These are phyloP conservation scores for Batkoa obscura DNA, from an alignment of 371 early-diverging fungal species.

Conservation along the genomic window DNA sequence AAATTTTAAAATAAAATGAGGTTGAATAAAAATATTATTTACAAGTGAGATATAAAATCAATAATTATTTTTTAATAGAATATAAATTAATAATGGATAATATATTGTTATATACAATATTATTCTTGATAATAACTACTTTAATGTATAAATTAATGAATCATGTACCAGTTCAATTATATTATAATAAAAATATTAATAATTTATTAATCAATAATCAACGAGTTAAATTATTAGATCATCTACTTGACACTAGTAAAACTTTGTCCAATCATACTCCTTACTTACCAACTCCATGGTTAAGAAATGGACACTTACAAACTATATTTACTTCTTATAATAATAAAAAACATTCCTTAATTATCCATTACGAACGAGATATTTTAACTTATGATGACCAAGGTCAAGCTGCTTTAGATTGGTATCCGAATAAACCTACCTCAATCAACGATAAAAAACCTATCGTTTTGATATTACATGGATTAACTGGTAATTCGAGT, in stretches of 20 bases:
- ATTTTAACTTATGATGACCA: conserved; percentile 30
- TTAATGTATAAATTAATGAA: no score
- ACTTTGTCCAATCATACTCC: neutral
- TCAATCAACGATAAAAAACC: conserved; percentile 12
- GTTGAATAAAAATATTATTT: no score
- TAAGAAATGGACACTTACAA: conserved; percentile 37
- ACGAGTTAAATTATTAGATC: neutral
- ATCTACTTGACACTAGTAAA: no score
- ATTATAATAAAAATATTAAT: no score
- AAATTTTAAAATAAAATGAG: no score
- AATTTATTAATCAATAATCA: no score
- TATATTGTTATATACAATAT: no score
- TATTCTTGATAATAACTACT: no score
- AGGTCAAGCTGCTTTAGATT: conserved; percentile 73
- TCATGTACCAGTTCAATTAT: no score
- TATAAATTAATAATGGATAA: no score
- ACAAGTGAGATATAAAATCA: no score
- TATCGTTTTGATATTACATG: conserved; percentile 55
- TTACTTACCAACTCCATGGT: conserved; percentile 27
- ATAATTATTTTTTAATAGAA: no score
- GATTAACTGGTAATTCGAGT: conserved; percentile 67
- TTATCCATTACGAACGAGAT: conserved; percentile 28
- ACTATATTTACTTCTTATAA: conserved; percentile 33
- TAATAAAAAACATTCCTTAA: conserved; percentile 13
- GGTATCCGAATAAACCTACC: conserved; percentile 39